Evolutionary conservation across 768 basidiomycete species (phyloP).

Genomic region (Cubamyces lactineus): DNA sequence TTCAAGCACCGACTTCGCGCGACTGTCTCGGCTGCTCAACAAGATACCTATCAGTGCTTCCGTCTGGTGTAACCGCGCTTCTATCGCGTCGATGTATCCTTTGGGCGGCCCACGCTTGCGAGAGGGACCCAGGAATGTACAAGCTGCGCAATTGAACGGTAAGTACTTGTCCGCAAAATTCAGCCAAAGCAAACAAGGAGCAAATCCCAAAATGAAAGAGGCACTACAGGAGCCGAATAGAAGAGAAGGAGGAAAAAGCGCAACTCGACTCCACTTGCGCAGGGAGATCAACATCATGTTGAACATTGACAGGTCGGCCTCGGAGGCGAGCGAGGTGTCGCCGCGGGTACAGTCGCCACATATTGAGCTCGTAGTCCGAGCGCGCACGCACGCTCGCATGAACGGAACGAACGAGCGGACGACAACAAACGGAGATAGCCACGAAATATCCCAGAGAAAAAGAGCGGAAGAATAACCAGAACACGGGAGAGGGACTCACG

Average conservation of each 20-base stretch:
- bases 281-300: too few relatives aligned
- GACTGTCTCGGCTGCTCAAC: constrained; percentile 48
- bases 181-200: neutral
- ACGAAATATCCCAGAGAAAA: too few relatives aligned
- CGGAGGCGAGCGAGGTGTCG: too few relatives aligned
- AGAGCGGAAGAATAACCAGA: too few relatives aligned
- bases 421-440: constrained; percentile 1
- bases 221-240: too few relatives aligned
- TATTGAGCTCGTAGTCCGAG: too few relatives aligned
- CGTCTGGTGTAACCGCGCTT: constrained; percentile 87
- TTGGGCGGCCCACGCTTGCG: constrained; percentile 88
- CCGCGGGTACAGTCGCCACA: too few relatives aligned
- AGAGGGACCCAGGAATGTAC: constrained; percentile 79
- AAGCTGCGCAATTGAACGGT: constrained; percentile 46
- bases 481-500: constrained; percentile 46
- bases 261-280: too few relatives aligned
- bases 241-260: too few relatives aligned
- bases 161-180: neutral
- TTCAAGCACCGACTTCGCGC: constrained; percentile 43
- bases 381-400: neutral
- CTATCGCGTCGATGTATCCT: constrained; percentile 94
- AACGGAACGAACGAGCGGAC: constrained; percentile 16
- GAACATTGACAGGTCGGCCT: too few relatives aligned
- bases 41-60: constrained; percentile 88
- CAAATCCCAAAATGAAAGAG: neutral